Evolutionary conservation across 2,329 filamentous ascomycete species (phyloP).

Genomic region (Sarocladiaceae sp.): DNA sequence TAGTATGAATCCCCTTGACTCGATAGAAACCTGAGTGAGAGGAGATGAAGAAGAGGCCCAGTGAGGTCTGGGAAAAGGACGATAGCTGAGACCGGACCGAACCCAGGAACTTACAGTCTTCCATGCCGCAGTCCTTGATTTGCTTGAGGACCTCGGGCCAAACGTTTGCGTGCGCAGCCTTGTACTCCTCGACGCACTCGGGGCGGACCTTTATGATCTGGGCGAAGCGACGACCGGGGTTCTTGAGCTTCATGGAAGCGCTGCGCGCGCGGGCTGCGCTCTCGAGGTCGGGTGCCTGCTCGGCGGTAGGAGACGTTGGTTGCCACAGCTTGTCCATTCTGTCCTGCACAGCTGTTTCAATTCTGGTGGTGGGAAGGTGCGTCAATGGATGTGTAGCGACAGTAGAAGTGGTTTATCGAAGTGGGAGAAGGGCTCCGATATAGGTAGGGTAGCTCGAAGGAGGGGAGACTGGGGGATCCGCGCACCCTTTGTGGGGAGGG

Average conservation of each 20-base stretch:
- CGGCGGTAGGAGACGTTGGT: conserved; percentile 15
- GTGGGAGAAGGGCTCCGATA: neutral
- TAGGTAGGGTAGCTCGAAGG: neutral
- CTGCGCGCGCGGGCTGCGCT: neutral
- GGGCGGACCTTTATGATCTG: conserved; percentile 69
- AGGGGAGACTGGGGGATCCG: neutral
- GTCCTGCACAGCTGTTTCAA: neutral
- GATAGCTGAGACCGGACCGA: too few species aligned
- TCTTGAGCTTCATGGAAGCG: conserved; percentile 13
- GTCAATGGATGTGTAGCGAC: too few species aligned
- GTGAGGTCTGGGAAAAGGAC: too few species aligned
- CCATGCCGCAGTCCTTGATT: conserved; percentile 69
- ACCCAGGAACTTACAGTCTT: conserved; percentile 64
- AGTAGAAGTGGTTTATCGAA: too few species aligned
- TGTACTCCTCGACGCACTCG: conserved; percentile 61
- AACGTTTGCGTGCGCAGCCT: conserved; percentile 63
- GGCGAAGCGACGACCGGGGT: conserved; percentile 52
- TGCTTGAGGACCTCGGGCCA: conserved; percentile 74
- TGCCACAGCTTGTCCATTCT: conserved; percentile 18
- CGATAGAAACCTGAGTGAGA: neutral
- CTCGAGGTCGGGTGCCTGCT: conserved; percentile 10
- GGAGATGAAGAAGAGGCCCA: too few species aligned
- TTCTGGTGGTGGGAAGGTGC: too few species aligned
- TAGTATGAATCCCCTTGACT: neutral
- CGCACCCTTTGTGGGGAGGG: neutral